Evolutionary conservation across 495 filamentous ascomycete genomes (phyloP), one percentile per base, ranked within the genome.

Genomic region (Daldinia grandis): DNA sequence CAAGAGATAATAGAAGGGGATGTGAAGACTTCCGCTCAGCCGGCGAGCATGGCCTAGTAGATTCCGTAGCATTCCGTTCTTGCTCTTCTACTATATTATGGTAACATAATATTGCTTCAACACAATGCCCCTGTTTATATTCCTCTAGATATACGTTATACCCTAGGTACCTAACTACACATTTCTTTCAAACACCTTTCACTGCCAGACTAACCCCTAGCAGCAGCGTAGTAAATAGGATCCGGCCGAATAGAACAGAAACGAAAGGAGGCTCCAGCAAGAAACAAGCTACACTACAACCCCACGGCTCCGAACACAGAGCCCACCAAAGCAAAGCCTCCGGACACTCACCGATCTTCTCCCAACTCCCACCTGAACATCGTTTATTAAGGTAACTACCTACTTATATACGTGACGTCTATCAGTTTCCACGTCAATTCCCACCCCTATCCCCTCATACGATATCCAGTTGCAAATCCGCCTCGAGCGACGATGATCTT

Each of bases 401-500:
- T n/a, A n/a, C n/a, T n/a, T n/a, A 47, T 47, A 47, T 10, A 47
- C 1, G 5, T 9, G 14, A 53, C 4, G 5, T 53, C 27, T 30
- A 53, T 30, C 15, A 53, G 14, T 28, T 30, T 2, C 12, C 1
- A 21, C 5, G 1, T 50, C 44, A 5, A n/a, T 24, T 17, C 12
- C 24, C 9, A 2, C 10, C 50, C 17, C 44, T 19, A 33, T 8
- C 27, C 19, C 24, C 54, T 14, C 53, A 27, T 63, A 64, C n/a
- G 25, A 62, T 17, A 7, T 10, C 3, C 7, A 21, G n/a, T 21
- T 8, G 28, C 21, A 31, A 61, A 40, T n/a, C 24, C 10, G 24
- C 9, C 40, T 40, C 12, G 28, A 21, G 14, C 21, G 12, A 30
- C n/a, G 69, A 53, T 57, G 64, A 72, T 72, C 69, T 65, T 72